These are phyloP conservation scores for Curvularia spicifera DNA, from an alignment of 2,329 filamentous ascomycete species.

Conservation along the genomic window DNA sequence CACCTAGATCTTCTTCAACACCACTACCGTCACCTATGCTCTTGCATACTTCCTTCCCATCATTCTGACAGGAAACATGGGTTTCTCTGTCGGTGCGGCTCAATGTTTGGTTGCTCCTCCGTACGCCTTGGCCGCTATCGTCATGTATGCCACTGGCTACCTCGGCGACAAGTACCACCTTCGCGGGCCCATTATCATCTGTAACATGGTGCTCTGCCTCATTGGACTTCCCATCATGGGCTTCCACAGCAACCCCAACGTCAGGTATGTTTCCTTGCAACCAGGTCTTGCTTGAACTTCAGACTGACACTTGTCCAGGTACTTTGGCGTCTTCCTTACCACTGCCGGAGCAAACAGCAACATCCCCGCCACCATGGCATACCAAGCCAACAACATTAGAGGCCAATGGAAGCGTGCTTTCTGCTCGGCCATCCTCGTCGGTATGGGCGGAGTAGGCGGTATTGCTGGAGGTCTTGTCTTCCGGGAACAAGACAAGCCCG, in stretches of 20 bases:
- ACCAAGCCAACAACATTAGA: slow-evolving; percentile 86
- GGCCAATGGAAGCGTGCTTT: slow-evolving; percentile 90
- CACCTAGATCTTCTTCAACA: slow-evolving; percentile 60
- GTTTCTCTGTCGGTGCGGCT: slow-evolving; percentile 66
- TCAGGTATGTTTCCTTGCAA: slow-evolving; percentile 67
- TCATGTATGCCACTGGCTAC: slow-evolving; percentile 63
- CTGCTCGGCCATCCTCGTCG: slow-evolving; percentile 76
- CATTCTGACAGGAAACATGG: slow-evolving; percentile 68
- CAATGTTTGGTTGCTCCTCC: slow-evolving; percentile 71
- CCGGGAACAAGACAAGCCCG: slow-evolving; percentile 51
- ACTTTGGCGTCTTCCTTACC: slow-evolving; percentile 78
- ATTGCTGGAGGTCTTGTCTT: slow-evolving; percentile 79
- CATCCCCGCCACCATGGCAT: slow-evolving; percentile 75
- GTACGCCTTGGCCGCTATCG: slow-evolving; percentile 45
- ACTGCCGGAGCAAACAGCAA: slow-evolving; percentile 80
- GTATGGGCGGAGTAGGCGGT: slow-evolving; percentile 77
- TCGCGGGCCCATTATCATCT: slow-evolving; percentile 56
- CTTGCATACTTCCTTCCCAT: slow-evolving; percentile 81
- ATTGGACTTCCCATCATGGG: slow-evolving; percentile 77
- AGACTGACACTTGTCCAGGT: slow-evolving; percentile 42
- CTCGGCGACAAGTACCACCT: slow-evolving; percentile 70
- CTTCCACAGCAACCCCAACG: slow-evolving; percentile 62
- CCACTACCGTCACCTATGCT: slow-evolving; percentile 75
- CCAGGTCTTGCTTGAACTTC: neutral
- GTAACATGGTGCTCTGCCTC: slow-evolving; percentile 64